These are phyloP conservation scores for Colletotrichum coccodes DNA, from an alignment of 2,329 filamentous ascomycete genomes.

Conservation along the genomic window DNA sequence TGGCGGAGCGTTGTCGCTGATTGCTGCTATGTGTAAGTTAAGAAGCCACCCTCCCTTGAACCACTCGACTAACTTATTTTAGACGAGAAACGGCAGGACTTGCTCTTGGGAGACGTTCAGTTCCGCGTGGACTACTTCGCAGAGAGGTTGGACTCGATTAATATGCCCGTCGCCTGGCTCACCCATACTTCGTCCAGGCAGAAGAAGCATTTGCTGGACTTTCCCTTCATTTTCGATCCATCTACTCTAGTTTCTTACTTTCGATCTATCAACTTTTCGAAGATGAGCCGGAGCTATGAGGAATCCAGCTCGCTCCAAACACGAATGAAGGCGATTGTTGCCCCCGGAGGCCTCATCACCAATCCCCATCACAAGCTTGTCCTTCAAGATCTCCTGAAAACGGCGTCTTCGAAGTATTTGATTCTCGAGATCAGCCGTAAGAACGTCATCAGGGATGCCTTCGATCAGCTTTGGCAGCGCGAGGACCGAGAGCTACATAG, in stretches of 20 bases:
- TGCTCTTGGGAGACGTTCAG: constrained; percentile 74
- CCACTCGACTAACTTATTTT: constrained; percentile 21
- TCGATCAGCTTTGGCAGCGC: constrained; percentile 90
- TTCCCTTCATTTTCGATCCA: constrained; percentile 81
- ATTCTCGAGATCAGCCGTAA: constrained; percentile 76
- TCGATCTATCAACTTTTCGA: constrained; percentile 85
- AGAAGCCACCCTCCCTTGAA: background rate
- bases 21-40: constrained; percentile 77
- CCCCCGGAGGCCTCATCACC: constrained; percentile 63
- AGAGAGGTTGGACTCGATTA: constrained; percentile 78
- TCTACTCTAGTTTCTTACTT: constrained; percentile 84
- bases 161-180: constrained; percentile 79
- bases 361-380: constrained; percentile 69
- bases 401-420: constrained; percentile 76
- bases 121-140: constrained; percentile 82
- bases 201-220: constrained; percentile 80
- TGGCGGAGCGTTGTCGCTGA: constrained; percentile 80
- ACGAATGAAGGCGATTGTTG: constrained; percentile 65
- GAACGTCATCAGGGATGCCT: constrained; percentile 76
- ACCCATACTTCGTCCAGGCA: constrained; percentile 69
- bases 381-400: constrained; percentile 71
- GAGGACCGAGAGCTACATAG: constrained; percentile 84
- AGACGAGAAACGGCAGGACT: constrained; percentile 71
- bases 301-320: constrained; percentile 69
- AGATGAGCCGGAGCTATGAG: constrained; percentile 85